Percentiles rank a stretch among this genome's conserved stretches.
Conservation (phyloP, 768 basidiomycete species). For the Paxillus ammoniavirescens region DNA sequence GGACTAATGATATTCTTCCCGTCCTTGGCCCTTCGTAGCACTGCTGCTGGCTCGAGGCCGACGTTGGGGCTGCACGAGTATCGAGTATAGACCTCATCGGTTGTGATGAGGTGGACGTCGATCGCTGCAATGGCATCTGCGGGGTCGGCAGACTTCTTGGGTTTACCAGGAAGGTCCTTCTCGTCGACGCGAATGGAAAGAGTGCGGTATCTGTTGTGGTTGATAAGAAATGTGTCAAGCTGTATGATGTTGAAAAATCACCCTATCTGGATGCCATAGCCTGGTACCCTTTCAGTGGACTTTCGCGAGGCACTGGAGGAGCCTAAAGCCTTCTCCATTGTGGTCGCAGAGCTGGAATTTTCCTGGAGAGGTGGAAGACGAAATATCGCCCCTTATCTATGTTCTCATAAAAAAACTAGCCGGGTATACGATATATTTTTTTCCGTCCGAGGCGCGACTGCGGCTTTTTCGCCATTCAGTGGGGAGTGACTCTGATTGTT, state of each 20-base stretch:
- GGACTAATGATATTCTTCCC: conserved; percentile 52
- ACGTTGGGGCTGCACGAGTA: conserved; percentile 41
- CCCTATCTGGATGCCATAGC: conserved; percentile 34
- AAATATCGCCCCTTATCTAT: conserved; percentile 12
- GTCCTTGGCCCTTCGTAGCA: conserved; percentile 36
- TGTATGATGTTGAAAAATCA: neutral
- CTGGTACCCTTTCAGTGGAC: conserved; percentile 10
- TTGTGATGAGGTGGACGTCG: conserved; percentile 45
- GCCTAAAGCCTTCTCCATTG: conserved; percentile 19
- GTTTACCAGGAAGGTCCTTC: conserved; percentile 13
- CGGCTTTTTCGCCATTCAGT: conserved; percentile 28
- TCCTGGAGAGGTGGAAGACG: neutral
- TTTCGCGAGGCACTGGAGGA: conserved; percentile 9
- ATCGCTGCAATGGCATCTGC: conserved; percentile 42
- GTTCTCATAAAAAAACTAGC: conserved; percentile 9
- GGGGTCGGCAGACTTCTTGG: conserved; percentile 29
- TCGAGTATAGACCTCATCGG: conserved; percentile 42
- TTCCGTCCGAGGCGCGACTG: conserved; percentile 4
- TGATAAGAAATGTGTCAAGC: neutral
- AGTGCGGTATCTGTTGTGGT: conserved; percentile 37
- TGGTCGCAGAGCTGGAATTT: neutral
- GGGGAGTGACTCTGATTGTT: neutral
- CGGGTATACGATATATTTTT: neutral
- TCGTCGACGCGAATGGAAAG: conserved; percentile 45
- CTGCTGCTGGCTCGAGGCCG: conserved; percentile 48